phyloP scores from a whole-genome alignment of 2,329 filamentous ascomycete genomes.

The Coniochaeta sp. region DNA sequence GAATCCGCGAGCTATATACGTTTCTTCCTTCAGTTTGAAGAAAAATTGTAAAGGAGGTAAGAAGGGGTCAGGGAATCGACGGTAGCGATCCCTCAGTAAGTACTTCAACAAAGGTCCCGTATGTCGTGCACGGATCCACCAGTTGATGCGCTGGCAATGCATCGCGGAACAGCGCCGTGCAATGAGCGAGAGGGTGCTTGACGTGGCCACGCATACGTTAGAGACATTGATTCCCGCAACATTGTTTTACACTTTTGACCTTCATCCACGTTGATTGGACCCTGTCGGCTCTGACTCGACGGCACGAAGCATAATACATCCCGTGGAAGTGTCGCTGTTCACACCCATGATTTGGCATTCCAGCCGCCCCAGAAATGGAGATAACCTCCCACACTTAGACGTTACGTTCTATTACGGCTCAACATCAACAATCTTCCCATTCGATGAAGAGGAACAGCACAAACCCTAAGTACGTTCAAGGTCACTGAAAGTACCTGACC shows the following conservation, averaged over 20 bases:
- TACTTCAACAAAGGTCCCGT: neutral
- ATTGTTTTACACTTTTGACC: neutral
- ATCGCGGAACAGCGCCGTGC: neutral
- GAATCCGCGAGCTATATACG: neutral
- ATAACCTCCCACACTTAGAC: neutral
- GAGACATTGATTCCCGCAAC: neutral
- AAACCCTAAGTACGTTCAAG: too few species aligned
- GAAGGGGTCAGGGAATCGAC: neutral
- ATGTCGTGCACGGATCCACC: neutral
- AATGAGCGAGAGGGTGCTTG: neutral
- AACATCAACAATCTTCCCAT: too few species aligned
- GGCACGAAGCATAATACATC: neutral
- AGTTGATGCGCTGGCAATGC: neutral
- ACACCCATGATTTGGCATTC: neutral
- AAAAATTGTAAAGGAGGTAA: neutral
- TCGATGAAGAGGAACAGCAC: too few species aligned
- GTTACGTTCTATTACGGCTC: too few species aligned
- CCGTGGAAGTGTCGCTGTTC: neutral
- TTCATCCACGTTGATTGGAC: neutral
- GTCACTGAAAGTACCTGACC: too few species aligned
- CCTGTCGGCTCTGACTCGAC: neutral
- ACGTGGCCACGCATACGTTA: neutral
- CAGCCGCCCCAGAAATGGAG: neutral
- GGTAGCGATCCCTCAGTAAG: neutral
- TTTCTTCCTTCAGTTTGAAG: too few species aligned